Evolutionary conservation across 495 filamentous ascomycete species (phyloP), one percentile per base, ranked within the genome.

Genomic region (Mycothermus thermophilus): DNA sequence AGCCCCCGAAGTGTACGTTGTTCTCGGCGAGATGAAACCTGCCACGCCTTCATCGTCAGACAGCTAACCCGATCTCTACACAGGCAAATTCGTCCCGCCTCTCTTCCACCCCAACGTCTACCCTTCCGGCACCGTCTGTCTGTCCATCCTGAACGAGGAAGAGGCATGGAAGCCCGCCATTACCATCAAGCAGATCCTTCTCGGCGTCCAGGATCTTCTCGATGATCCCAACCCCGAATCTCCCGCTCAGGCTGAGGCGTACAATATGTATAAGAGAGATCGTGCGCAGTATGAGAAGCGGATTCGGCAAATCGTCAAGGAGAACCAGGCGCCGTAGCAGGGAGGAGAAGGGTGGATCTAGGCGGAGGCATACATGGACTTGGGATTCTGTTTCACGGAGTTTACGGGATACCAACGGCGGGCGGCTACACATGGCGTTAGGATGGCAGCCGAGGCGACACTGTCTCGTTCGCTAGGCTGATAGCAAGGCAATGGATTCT

Each of bases 31-130:
- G n/a, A n/a, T n/a, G n/a, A n/a, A n/a, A n/a, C n/a, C n/a, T n/a
- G n/a, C n/a, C n/a, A n/a, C n/a, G n/a, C n/a, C n/a, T n/a, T n/a
- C n/a, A n/a, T n/a, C n/a, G n/a, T n/a, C n/a, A n/a, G n/a, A n/a
- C n/a, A n/a, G n/a, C n/a, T n/a, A n/a, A 18, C 25, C 27, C 23
- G 24, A 27, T 41, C 29, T 44, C 36, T 6, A 33, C 44, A 27
- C 45, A 96, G 88, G 88, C 77, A 94, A 94, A 74, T 99, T 99
- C 48, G 70, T 77, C 1, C 90, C 90, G 5, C 86, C 90, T 3
- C 79, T 99, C 10, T 99, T 96, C 67, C 90, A 99, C 54, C 90
- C 90, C 0, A 99, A 99, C 51, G 92, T 99, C 48, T 99, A 99
- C 54, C 90, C 90, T 1, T 95, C 88, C 2, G 92, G 90, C 37